These are phyloP conservation scores for Yamadazyma oceani DNA, from an alignment of 1,139 yeast genomes.

Conservation along the genomic window DNA sequence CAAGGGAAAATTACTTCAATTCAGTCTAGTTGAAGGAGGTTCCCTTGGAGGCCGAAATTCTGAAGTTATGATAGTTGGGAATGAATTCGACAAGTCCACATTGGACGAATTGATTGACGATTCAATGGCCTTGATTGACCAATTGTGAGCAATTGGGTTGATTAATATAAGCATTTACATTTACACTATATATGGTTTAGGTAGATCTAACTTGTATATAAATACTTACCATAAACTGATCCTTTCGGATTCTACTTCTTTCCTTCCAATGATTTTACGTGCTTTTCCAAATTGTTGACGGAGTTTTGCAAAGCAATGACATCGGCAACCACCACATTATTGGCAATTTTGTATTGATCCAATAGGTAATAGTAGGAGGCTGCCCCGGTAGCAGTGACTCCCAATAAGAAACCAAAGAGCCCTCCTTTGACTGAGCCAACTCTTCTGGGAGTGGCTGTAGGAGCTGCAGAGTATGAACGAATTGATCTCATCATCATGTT, in stretches of 20 bases:
- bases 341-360: constrained; percentile 75
- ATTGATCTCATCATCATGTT: constrained; percentile 13
- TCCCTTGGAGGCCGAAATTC: constrained; percentile 50
- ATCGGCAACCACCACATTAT: constrained; percentile 71
- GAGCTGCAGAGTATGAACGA: constrained; percentile 32
- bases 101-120: constrained; percentile 32
- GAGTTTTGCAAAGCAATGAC: constrained; percentile 70
- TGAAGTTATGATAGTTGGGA: constrained; percentile 50
- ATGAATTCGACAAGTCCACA: constrained; percentile 23
- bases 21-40: constrained; percentile 57
- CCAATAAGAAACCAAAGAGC: constrained; percentile 72
- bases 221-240: no score
- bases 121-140: constrained; percentile 23
- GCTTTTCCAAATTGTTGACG: constrained; percentile 65
- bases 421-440: constrained; percentile 70
- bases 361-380: constrained; percentile 76
- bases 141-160: no score
- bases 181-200: background rate
- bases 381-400: constrained; percentile 71
- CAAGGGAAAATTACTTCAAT: constrained; percentile 37
- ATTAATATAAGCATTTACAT: background rate
- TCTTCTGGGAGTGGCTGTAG: constrained; percentile 24
- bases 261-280: constrained; percentile 55
- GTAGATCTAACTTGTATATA: background rate
- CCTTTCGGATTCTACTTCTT: no score